Conservation (phyloP, 768 basidiomycete species). For the Suillus clintonianus region DNA sequence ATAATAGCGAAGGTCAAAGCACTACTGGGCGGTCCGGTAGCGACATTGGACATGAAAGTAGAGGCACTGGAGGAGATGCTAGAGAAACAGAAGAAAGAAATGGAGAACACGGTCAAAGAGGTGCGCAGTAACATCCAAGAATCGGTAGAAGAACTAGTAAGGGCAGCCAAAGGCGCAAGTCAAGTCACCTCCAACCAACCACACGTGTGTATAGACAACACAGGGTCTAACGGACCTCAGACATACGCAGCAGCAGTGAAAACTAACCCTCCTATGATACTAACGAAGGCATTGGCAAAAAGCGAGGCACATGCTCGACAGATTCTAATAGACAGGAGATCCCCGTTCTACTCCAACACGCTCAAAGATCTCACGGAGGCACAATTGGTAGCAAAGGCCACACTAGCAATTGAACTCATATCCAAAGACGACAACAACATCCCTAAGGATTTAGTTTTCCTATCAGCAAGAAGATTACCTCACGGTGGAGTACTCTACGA, state of each 20-base stretch:
- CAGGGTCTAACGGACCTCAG: not conserved
- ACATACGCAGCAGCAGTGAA: not conserved
- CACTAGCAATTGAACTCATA: not conserved
- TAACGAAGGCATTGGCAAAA: not conserved
- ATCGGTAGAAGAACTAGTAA: not conserved
- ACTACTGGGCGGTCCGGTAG: not conserved
- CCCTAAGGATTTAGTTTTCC: too few species aligned
- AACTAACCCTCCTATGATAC: not conserved
- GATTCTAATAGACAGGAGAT: not conserved
- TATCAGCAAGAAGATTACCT: not conserved
- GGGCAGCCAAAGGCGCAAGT: not conserved
- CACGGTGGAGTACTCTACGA: slow-evolving; percentile 19
- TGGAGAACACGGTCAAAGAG: not conserved
- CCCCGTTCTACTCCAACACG: not conserved
- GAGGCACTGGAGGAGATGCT: not conserved
- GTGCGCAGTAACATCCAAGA: not conserved
- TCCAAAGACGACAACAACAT: not conserved
- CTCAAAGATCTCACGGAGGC: not conserved
- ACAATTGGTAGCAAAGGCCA: not conserved
- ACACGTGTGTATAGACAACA: too few species aligned
- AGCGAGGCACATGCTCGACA: not conserved
- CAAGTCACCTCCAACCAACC: too few species aligned
- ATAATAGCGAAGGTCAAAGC: not conserved
- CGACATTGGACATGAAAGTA: not conserved
- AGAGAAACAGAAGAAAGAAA: too few species aligned